These are phyloP conservation scores for Fraxinus xanthoxyloides DNA, from an alignment of 305 asterid species.

Conservation along the genomic window DNA sequence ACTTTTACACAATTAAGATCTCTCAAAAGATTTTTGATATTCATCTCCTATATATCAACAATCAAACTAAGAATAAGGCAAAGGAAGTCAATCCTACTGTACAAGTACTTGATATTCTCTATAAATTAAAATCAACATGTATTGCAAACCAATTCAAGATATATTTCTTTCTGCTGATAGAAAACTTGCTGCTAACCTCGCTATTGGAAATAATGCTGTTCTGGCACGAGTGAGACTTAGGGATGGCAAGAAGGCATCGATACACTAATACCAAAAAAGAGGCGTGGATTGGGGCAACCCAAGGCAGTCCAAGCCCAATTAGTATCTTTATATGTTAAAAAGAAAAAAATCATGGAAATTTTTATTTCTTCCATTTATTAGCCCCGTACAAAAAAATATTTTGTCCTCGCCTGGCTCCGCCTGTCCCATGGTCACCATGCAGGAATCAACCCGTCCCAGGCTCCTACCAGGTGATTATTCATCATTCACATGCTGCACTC, in stretches of 20 bases:
- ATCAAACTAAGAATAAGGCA: not conserved
- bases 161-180: not conserved
- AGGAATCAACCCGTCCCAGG: not conserved
- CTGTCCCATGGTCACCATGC: not conserved
- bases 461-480: not conserved
- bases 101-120: not conserved
- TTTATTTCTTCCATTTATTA: not conserved
- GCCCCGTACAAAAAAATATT: not conserved
- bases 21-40: not conserved
- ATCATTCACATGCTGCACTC: not conserved
- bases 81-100: not conserved
- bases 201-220: not conserved
- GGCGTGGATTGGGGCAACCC: not conserved
- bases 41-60: not conserved
- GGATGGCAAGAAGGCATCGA: not conserved
- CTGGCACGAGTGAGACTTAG: not conserved
- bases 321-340: no score
- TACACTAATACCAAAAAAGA: not conserved
- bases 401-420: not conserved
- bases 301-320: not conserved
- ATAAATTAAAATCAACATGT: not conserved
- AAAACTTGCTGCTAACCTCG: not conserved
- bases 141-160: not conserved
- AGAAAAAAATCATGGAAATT: not conserved
- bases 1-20: not conserved